Base-by-base conservation (phyloP, 2,329 filamentous ascomycete species). In the Xylariomycetidae sp. region DNA sequence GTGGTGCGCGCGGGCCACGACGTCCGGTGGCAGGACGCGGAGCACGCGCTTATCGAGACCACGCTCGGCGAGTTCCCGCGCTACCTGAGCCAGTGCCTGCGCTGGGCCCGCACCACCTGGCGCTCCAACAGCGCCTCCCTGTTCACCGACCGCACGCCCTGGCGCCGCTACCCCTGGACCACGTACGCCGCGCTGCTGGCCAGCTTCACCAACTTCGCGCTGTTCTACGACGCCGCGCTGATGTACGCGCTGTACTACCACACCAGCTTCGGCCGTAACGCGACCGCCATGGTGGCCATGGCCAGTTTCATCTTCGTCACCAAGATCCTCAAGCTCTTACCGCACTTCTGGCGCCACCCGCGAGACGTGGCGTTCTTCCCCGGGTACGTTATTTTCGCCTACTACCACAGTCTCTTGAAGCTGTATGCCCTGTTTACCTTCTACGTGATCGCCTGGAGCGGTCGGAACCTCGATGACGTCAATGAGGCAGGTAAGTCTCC, bases 31-130 rank as follows among this genome's bases (percentile, higher is more conserved):
- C 76, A 82, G 48, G 66, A 69, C 37, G 61, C 63, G 4, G 45
- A 58, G 0, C 64, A 73, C 3, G 61, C 68, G 0, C 55, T 62
- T 1, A 59, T 82, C 20, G 59, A 67, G 37, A 81, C 75, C 0
- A 69, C 64, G 0, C 56, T 82, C 3, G 76, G 75, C 16, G 58
- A 56, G 10, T 62, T 59, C 45, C 50, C 57, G 3, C 72, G 72
- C 44, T 80, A 76, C 46, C 44, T 63, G 4, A 49, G 53, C 1
- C 77, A 82, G 43, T 69, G 73, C 25, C 33, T 69, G 6, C 67
- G 77, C 10, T 82, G 74, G 77, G 65, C 64, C 0, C 63, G 77
- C 2, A 77, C 74, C 0, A 78, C 70, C 0, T 80, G 70, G 62
- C 63, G 78, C 5, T 72, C 66, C 34, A 80, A 80, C 48, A 48